Base-by-base conservation (phyloP, 176 grass and related monocot genomes). In the Paspalum notatum region DNA sequence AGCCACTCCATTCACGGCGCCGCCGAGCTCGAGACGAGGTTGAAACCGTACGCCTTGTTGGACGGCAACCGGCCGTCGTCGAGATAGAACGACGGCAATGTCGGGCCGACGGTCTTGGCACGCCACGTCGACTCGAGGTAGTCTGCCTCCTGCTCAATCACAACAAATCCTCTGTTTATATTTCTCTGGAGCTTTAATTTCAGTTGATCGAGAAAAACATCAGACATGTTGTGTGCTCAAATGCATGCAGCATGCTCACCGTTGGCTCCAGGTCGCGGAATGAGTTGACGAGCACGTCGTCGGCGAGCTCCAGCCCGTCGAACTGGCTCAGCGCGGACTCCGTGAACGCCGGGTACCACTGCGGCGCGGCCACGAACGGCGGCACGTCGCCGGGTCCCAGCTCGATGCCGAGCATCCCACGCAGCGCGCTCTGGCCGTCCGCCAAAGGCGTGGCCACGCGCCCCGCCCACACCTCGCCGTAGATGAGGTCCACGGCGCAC, bases 51-150 rank as follows among this genome's bases (percentile, higher is more conserved):
- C 21, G 56, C 12, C n/a, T 2, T 58, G 55, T 58, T 58, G 21
- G 55, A 58, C 12, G 55, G 55, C n/a, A 58, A 11, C n/a, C 55
- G 55, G n/a, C 9, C n/a, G 2, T 58, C 55, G n/a, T 58, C 55
- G 55, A 58, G 55, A n/a, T 58, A 58, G 55, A 58, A 58, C 55
- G 55, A 58, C n/a, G 55, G 55, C 55, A 58, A 24, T 24, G 55
- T 58, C 55, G 55, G 55, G n/a, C 55, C 55, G 10, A 58, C 24
- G 20, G 55, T 58, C 55, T 24, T 58, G n/a, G 55, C 55, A 2
- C 55, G 55, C 55, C 55, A 58, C 24, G n/a, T 58, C 9, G 21
- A 24, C 55, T 58, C 55, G 9, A 58, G n/a, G n/a, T 58, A 58
- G 24, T 58, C 55, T 5, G 55, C 55, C 55, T 58, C 55, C 55